Evolutionary conservation across 75 land plant species (phyloP).

Genomic region (Cryptomeria japonica): DNA sequence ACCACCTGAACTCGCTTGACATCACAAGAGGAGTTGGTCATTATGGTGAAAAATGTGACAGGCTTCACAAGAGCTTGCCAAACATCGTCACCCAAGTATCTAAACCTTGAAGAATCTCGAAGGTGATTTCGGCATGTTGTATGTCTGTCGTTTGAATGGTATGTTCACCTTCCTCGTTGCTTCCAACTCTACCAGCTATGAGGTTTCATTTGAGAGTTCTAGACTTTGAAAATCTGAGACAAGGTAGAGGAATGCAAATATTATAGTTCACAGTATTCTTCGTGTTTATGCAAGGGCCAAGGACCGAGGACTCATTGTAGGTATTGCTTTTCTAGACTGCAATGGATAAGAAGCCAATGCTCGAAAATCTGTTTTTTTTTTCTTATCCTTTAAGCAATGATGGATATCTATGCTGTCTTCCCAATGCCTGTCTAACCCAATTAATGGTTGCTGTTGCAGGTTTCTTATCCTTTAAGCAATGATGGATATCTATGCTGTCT

Average conservation of each 20-base stretch:
- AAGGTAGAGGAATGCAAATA: background rate
- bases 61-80: constrained; percentile 35
- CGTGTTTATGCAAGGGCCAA: background rate
- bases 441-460: no score
- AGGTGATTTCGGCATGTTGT: constrained; percentile 31
- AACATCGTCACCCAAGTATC: constrained; percentile 25
- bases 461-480: no score
- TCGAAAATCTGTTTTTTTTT: background rate
- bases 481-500: no score
- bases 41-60: constrained; percentile 29
- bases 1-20: constrained; percentile 24
- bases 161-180: constrained; percentile 31
- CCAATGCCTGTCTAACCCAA: no score
- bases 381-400: no score
- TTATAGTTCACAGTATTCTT: background rate
- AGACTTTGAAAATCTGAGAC: background rate
- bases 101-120: constrained; percentile 40
- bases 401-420: no score
- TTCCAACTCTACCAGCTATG: constrained; percentile 24
- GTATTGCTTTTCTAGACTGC: background rate
- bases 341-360: background rate
- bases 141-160: constrained; percentile 27
- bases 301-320: background rate
- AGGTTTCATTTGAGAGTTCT: background rate
- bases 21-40: constrained; percentile 31